Conservation (phyloP, 2,329 filamentous ascomycete genomes). For the Diplodia scrobiculata region DNA sequence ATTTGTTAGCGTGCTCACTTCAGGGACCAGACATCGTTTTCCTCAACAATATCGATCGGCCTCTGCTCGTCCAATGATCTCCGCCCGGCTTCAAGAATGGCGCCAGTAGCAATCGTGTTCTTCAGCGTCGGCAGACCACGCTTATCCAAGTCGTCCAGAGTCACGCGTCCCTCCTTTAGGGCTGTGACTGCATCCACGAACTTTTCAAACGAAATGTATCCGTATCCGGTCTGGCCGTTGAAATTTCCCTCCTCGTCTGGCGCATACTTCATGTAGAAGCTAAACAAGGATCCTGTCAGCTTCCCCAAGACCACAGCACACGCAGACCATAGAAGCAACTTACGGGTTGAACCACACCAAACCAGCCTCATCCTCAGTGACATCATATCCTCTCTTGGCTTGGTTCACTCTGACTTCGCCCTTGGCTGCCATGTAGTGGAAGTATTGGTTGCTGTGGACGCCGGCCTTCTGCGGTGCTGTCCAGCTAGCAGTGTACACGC, state of each 20-base stretch:
- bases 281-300: constrained; percentile 33
- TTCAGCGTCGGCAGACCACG: constrained; percentile 80
- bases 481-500: constrained; percentile 92
- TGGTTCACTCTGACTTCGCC: constrained; percentile 91
- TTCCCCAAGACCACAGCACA: background rate
- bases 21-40: constrained; percentile 69
- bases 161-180: constrained; percentile 72
- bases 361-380: constrained; percentile 75
- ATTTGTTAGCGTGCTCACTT: constrained; percentile 44
- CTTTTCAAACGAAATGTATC: constrained; percentile 93
- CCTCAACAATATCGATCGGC: constrained; percentile 71
- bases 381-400: constrained; percentile 90
- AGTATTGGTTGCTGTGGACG: constrained; percentile 96
- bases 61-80: constrained; percentile 80
- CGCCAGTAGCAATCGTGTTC: constrained; percentile 89
- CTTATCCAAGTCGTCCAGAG: constrained; percentile 73
- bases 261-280: constrained; percentile 90
- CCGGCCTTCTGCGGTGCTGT: constrained; percentile 89
- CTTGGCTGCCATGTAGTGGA: constrained; percentile 84
- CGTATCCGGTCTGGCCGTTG: constrained; percentile 85
- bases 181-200: constrained; percentile 84
- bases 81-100: constrained; percentile 84
- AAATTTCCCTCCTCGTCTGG: constrained; percentile 96
- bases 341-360: constrained; percentile 85
- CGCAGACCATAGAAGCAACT: constrained; percentile 36